phyloP scores from a whole-genome alignment of 2,329 filamentous ascomycete species.

The Chaetomiaceae sp. region DNA sequence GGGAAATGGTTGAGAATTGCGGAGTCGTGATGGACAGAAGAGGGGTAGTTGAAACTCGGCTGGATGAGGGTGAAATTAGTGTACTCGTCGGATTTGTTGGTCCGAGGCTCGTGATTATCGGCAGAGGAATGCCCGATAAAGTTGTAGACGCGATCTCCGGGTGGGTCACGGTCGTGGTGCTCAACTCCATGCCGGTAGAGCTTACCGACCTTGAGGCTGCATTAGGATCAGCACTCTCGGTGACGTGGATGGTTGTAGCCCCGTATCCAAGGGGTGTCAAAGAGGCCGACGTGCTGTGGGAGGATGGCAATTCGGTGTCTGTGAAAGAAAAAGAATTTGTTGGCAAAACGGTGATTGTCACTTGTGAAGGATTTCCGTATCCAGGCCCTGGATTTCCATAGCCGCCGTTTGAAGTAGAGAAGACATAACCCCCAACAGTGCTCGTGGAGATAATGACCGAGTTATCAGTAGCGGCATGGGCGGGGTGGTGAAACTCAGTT shows the following conservation, averaged over 20 bases:
- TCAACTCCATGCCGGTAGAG: background rate
- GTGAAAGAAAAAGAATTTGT: background rate
- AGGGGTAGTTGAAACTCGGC: background rate
- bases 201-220: background rate
- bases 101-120: background rate
- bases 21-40: background rate
- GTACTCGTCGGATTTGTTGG: background rate
- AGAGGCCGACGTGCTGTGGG: background rate
- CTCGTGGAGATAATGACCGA: background rate
- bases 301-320: background rate
- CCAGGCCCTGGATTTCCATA: slow-evolving; percentile 11
- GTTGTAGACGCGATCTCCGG: background rate
- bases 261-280: background rate
- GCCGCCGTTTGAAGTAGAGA: slow-evolving; percentile 2
- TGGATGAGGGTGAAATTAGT: background rate
- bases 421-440: slow-evolving; percentile 16
- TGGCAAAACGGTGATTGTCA: background rate
- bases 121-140: background rate
- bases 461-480: background rate
- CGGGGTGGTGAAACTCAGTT: slow-evolving; percentile 16
- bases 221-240: background rate
- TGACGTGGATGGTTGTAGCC: background rate
- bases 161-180: background rate
- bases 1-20: background rate
- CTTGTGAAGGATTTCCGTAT: slow-evolving; percentile 7